These are phyloP conservation scores for Trypanosoma brucei DNA, from an alignment of 208 protist genomes.

Conservation along the genomic window DNA sequence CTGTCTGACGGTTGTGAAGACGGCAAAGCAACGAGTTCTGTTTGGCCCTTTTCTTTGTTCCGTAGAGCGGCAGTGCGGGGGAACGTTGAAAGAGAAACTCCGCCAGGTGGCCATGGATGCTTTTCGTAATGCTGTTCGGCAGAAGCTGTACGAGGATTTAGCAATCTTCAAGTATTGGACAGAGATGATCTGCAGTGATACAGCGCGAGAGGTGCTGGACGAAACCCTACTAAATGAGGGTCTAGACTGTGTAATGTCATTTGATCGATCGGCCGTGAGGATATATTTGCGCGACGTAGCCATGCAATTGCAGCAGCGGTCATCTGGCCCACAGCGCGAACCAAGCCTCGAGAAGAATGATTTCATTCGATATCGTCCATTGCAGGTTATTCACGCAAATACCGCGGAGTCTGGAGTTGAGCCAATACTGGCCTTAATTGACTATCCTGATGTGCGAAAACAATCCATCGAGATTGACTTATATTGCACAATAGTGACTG, in stretches of 20 bases:
- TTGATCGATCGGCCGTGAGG: slow-evolving; percentile 25
- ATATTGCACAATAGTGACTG: slow-evolving; percentile 43
- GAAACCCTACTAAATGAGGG: slow-evolving; percentile 71
- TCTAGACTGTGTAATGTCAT: slow-evolving; percentile 32
- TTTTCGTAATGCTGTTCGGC: slow-evolving; percentile 38
- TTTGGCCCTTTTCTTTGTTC: slow-evolving; percentile 47
- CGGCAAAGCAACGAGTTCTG: slow-evolving; percentile 46
- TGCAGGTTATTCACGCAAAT: slow-evolving; percentile 19
- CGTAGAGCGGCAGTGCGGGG: slow-evolving; percentile 18
- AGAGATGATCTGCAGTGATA: slow-evolving; percentile 60
- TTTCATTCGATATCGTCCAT: slow-evolving; percentile 60
- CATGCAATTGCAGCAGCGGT: slow-evolving; percentile 9
- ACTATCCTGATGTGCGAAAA: slow-evolving; percentile 39
- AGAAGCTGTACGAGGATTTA: slow-evolving; percentile 69
- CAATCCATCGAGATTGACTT: slow-evolving; percentile 52
- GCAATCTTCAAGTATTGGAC: slow-evolving; percentile 70
- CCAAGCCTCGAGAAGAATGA: slow-evolving; percentile 19
- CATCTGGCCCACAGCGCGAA: slow-evolving; percentile 5
- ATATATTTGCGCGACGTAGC: slow-evolving; percentile 66
- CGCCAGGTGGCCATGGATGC: slow-evolving; percentile 37
- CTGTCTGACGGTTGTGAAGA: slow-evolving; percentile 64
- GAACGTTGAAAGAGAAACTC: slow-evolving; percentile 27
- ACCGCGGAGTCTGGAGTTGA: not conserved
- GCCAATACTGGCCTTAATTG: not conserved
- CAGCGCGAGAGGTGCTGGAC: slow-evolving; percentile 42